Evolutionary conservation across 768 basidiomycete genomes (phyloP).

Genomic region (Mycena belliarum): DNA sequence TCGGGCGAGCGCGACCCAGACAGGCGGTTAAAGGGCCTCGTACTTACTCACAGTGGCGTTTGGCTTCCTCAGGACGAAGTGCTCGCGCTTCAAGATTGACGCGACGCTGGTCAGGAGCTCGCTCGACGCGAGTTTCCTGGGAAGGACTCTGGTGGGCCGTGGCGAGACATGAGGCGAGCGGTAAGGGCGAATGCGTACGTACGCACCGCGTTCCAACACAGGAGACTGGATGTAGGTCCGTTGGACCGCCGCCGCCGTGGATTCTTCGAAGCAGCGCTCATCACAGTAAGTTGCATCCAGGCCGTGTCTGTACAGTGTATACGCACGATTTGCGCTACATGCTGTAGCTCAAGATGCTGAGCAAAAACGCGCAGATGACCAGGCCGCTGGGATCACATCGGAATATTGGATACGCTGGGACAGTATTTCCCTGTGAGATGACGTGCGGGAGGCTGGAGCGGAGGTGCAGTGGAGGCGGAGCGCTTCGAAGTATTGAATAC

Average conservation of each 20-base stretch:
- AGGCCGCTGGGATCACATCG: conserved; percentile 46
- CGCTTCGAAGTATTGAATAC: conserved; percentile 52
- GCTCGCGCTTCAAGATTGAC: conserved; percentile 72
- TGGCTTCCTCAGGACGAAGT: conserved; percentile 69
- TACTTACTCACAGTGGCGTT: too few species aligned
- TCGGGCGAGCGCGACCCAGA: too few species aligned
- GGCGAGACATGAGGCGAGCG: too few species aligned
- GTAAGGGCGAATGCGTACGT: too few species aligned
- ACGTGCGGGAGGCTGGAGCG: too few species aligned
- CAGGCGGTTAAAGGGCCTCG: too few species aligned
- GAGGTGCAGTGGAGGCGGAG: conserved; percentile 28
- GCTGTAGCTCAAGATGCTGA: conserved; percentile 81
- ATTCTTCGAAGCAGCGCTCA: conserved; percentile 81
- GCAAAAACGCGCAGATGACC: conserved; percentile 64
- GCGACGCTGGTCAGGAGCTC: conserved; percentile 78
- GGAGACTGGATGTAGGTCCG: conserved; percentile 84
- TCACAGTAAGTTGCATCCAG: conserved; percentile 71
- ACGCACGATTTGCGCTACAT: conserved; percentile 70
- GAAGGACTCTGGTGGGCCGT: conserved; percentile 77
- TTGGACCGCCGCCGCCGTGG: conserved; percentile 56
- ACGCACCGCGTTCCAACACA: conserved; percentile 75
- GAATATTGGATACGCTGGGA: too few species aligned
- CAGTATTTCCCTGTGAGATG: too few species aligned
- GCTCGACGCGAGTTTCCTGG: conserved; percentile 76
- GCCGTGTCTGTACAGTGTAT: conserved; percentile 92